Evolutionary conservation across 1,139 yeast genomes (phyloP).

Genomic region (Suhomyces guaymorum): DNA sequence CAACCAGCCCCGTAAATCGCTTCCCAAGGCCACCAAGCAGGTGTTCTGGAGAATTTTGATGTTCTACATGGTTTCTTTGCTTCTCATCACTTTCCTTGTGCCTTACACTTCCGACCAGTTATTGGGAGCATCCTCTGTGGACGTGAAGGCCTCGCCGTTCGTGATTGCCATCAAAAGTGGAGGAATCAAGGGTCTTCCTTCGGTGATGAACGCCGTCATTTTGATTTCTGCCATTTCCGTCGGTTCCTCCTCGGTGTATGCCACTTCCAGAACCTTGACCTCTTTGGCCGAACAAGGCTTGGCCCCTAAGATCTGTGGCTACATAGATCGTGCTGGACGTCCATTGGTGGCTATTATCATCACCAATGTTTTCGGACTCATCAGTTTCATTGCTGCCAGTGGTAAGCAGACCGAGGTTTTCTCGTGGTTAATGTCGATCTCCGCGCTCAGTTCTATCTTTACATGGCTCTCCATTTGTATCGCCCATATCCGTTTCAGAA

Average conservation of each 20-base stretch:
- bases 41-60: slow-evolving; percentile 39
- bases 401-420: slow-evolving; percentile 35
- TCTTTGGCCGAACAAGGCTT: slow-evolving; percentile 28
- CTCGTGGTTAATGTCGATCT: slow-evolving; percentile 40
- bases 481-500: slow-evolving; percentile 40
- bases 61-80: slow-evolving; percentile 35
- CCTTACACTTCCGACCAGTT: slow-evolving; percentile 36
- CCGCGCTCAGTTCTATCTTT: slow-evolving; percentile 41
- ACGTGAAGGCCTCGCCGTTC: slow-evolving; percentile 54
- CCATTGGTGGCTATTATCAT: slow-evolving; percentile 34
- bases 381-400: slow-evolving; percentile 34
- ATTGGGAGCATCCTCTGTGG: slow-evolving; percentile 37
- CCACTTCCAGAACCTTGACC: slow-evolving; percentile 28
- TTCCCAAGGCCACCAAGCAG: slow-evolving; percentile 44
- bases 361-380: slow-evolving; percentile 31
- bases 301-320: slow-evolving; percentile 29
- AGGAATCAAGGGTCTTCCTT: slow-evolving; percentile 61
- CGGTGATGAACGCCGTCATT: slow-evolving; percentile 72
- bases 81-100: slow-evolving; percentile 34
- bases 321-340: slow-evolving; percentile 29
- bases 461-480: slow-evolving; percentile 43
- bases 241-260: slow-evolving; percentile 34
- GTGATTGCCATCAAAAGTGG: slow-evolving; percentile 61
- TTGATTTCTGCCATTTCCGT: slow-evolving; percentile 63
- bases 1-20: slow-evolving; percentile 38